Base-by-base conservation (phyloP, 371 early-diverging fungal species). In the Synchytrium microbalum region DNA sequence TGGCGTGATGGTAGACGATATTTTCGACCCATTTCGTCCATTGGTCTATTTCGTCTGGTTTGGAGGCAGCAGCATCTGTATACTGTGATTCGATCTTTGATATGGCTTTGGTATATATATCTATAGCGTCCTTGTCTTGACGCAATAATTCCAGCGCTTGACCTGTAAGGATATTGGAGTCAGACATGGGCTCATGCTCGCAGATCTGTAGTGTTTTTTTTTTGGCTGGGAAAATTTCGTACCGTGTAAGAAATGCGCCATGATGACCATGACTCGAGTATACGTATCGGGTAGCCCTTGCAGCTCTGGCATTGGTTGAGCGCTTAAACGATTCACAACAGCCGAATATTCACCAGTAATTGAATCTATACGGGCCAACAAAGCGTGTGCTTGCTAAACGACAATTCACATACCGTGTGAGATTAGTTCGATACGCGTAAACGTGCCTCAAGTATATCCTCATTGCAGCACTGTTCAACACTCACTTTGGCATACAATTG, bases 311-410 rank as follows among this genome's bases (percentile, higher is more conserved):
- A 23, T 24, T 26, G 52, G 28, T n/a, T 28, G 32, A 19, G 33
- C 63, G 14, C 54, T 27, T 61, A 62, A 54, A 8, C 25, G 26
- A 32, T 32, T 56, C 16, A 32, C 24, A 2, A 56, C 63, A 3
- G 38, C 33, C 25, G 26, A 31, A 14, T 30, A 60, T 62, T 62
- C 55, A 2, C 63, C 32, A 31, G 28, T 53, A 52, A 62, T 24
- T 26, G 16, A 32, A 24, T 62, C 63, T 23, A 53, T 13, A 54
- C 32, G 29, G 10, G 63, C 63, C 62, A 62, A 28, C 55, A 52
- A 54, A 3, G 56, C 56, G 53, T 62, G 63, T 24, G 56, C 53
- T 62, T 62, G 63, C 63, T 62, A 62, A 16, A 2, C 10, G 26
- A 26, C 30, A 16, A 62, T 19, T 14, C 53, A 23, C 2, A 26